Evolutionary conservation across 73 alveolate species (phyloP).

Genomic region (Paraurostyla sp.): DNA sequence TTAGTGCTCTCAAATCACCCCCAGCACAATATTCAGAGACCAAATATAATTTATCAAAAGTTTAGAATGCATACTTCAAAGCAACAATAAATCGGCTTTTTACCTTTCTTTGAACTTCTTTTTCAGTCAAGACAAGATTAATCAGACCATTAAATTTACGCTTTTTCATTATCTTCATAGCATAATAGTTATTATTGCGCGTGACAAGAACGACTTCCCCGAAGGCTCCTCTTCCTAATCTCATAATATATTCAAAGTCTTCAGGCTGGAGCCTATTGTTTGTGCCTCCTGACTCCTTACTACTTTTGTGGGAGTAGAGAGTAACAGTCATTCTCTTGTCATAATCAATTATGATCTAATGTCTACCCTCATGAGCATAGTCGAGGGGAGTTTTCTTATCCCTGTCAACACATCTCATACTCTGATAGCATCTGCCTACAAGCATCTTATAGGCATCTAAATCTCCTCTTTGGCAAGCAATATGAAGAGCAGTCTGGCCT

Average conservation of each 20-base stretch:
- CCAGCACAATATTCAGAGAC: conserved; percentile 90
- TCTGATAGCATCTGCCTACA: conserved; percentile 3
- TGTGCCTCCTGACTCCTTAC: background rate
- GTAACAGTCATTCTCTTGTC: conserved; percentile 20
- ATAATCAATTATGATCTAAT: conserved; percentile 4
- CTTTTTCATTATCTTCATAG: conserved; percentile 89
- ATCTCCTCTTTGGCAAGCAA: conserved; percentile 53
- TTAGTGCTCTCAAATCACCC: conserved; percentile 72
- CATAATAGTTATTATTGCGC: conserved; percentile 72
- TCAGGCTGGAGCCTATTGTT: conserved; percentile 66
- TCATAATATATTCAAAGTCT: conserved; percentile 61
- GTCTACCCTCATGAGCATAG: background rate
- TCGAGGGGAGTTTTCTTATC: conserved; percentile 23
- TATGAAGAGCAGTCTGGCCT: conserved; percentile 44
- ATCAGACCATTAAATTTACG: conserved; percentile 78
- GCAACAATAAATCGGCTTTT: conserved; percentile 84
- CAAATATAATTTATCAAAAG: conserved; percentile 75
- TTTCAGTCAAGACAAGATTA: conserved; percentile 44
- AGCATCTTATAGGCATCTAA: conserved; percentile 34
- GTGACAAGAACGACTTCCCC: conserved; percentile 89
- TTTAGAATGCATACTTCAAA: conserved; percentile 91
- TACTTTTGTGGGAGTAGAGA: background rate
- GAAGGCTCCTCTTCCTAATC: conserved; percentile 88
- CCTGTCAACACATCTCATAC: background rate
- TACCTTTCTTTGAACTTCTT: conserved; percentile 41